These are phyloP conservation scores for Trichoderma atroviride DNA, from an alignment of 2,329 filamentous ascomycete species.

Conservation along the genomic window DNA sequence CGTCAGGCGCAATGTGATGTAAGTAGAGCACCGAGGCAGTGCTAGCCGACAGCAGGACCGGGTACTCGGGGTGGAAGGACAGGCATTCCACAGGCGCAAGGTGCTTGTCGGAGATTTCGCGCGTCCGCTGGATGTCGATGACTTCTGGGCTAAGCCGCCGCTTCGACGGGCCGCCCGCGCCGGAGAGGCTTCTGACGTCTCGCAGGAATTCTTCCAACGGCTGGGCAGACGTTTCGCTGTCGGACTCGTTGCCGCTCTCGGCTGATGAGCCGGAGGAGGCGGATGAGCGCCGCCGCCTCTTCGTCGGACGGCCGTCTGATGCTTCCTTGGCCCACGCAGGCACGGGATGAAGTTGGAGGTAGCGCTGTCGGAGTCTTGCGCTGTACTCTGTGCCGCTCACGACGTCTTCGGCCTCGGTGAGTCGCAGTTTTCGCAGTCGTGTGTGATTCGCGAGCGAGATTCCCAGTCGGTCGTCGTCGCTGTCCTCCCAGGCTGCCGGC, in stretches of 20 bases:
- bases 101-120: conserved; percentile 80
- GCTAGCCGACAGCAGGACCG: conserved; percentile 87
- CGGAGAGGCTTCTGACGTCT: conserved; percentile 68
- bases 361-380: conserved; percentile 77
- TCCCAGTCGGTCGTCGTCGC: conserved; percentile 85
- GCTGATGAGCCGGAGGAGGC: conserved; percentile 54
- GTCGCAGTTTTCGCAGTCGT: conserved; percentile 79
- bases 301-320: conserved; percentile 50
- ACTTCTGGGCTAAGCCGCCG: conserved; percentile 82
- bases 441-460: conserved; percentile 79
- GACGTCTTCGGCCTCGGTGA: conserved; percentile 80
- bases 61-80: conserved; percentile 85
- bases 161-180: conserved; percentile 56
- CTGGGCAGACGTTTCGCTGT: conserved; percentile 65
- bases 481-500: conserved; percentile 83
- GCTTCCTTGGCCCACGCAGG: conserved; percentile 62
- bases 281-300: conserved; percentile 56
- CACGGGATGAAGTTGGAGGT: conserved; percentile 60
- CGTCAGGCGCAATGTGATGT: conserved; percentile 81
- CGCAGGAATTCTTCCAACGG: conserved; percentile 81
- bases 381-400: conserved; percentile 86
- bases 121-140: conserved; percentile 84
- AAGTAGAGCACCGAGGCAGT: conserved; percentile 83
- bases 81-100: conserved; percentile 80
- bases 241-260: conserved; percentile 60